A percentile compares a stretch with the other conserved stretches of the same genome.
Conservation (phyloP, 768 basidiomycete genomes). For the Boletus rubropictus region DNA sequence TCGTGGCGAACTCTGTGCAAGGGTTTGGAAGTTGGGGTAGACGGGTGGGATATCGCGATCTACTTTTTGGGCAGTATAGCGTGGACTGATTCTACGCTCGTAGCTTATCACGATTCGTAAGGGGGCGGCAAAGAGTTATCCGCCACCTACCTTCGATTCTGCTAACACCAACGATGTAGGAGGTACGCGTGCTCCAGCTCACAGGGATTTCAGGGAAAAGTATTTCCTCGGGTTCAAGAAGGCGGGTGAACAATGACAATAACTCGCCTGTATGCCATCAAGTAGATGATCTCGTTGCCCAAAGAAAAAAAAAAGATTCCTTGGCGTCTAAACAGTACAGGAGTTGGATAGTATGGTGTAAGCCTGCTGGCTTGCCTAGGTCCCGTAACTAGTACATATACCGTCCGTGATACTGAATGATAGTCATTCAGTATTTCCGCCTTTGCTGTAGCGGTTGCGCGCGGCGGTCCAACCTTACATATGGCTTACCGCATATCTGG, state of each 20-base stretch:
- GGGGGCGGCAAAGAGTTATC: slow-evolving; percentile 37
- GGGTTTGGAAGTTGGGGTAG: slow-evolving; percentile 95
- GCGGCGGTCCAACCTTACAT: no score
- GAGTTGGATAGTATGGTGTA: no score
- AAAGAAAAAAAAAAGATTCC: background rate
- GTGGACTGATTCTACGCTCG: slow-evolving; percentile 1
- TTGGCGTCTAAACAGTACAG: background rate
- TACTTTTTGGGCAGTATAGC: background rate
- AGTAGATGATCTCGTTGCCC: background rate
- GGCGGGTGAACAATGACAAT: slow-evolving; percentile 12
- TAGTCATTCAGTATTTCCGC: no score
- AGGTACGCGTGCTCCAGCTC: slow-evolving; percentile 63
- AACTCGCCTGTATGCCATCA: background rate
- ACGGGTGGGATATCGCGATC: slow-evolving; percentile 49
- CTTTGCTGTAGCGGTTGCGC: no score
- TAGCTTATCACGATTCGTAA: slow-evolving; percentile 92
- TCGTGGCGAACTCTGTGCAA: slow-evolving; percentile 86
- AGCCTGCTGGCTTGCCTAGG: no score
- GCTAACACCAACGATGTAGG: slow-evolving; percentile 5
- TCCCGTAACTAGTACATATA: no score
- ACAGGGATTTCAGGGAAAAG: slow-evolving; percentile 83
- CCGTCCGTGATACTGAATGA: no score
- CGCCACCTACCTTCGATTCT: slow-evolving; percentile 51
- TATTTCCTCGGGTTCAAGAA: slow-evolving; percentile 81
- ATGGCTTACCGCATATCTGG: no score